phyloP scores from a whole-genome alignment of 106 monocot genomes.

The Alisma plantagoaquatica region DNA sequence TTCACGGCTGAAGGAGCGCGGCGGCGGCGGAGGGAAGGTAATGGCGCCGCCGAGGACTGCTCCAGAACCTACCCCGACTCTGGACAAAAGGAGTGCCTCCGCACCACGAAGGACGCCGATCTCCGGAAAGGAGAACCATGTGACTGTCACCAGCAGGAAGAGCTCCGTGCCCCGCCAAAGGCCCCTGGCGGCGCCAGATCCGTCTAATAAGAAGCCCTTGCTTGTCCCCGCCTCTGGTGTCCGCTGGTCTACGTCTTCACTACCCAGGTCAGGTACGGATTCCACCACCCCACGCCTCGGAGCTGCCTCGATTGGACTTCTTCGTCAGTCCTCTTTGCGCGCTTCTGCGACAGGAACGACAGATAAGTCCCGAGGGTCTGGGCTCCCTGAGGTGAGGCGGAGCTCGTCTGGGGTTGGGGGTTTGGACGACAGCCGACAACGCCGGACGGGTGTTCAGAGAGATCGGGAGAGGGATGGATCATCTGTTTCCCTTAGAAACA shows the following conservation, averaged over 20 bases:
- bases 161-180: slow-evolving; percentile 21
- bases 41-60: too few relatives aligned
- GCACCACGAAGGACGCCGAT: slow-evolving; percentile 13
- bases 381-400: neutral
- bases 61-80: neutral
- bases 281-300: slow-evolving; percentile 20
- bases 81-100: slow-evolving; percentile 4
- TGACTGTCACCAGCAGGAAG: slow-evolving; percentile 4
- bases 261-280: slow-evolving; percentile 64
- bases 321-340: too few relatives aligned
- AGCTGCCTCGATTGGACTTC: too few relatives aligned
- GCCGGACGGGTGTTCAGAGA: neutral
- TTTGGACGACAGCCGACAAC: neutral
- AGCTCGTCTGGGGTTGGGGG: neutral
- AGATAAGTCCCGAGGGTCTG: neutral
- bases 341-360: too few relatives aligned
- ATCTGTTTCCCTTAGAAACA: neutral
- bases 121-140: slow-evolving; percentile 18
- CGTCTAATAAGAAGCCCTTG: slow-evolving; percentile 19
- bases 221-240: slow-evolving; percentile 21
- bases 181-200: neutral
- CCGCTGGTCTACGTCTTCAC: slow-evolving; percentile 75
- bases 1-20: slow-evolving; percentile 58
- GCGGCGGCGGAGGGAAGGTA: slow-evolving; percentile 51
- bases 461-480: neutral